Percentiles rank a stretch among this genome's conserved stretches.
phyloP scores from a whole-genome alignment of 2,329 filamentous ascomycete genomes.

The Penicillium palitans region DNA sequence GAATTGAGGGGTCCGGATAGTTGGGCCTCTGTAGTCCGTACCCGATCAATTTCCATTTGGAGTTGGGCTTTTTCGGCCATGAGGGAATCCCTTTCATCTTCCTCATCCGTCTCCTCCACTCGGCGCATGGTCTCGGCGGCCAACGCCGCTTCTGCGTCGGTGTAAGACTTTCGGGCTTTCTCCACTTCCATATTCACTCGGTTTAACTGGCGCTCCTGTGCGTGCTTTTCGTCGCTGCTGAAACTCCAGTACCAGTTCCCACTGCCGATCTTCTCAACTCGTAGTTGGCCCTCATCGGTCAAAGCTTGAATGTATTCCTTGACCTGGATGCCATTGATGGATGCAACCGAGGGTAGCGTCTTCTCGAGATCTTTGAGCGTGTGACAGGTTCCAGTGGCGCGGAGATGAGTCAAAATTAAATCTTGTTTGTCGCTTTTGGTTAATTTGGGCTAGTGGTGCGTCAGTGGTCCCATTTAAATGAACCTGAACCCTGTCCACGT shows the following conservation, averaged over 20 bases:
- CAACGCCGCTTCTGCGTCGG: slow-evolving; percentile 39
- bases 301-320: slow-evolving; percentile 67
- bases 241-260: slow-evolving; percentile 75
- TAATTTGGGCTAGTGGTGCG: slow-evolving; percentile 51
- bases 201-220: slow-evolving; percentile 38
- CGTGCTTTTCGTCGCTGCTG: slow-evolving; percentile 56
- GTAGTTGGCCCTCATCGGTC: slow-evolving; percentile 61
- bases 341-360: slow-evolving; percentile 59
- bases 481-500: slow-evolving; percentile 3
- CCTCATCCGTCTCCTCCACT: slow-evolving; percentile 27
- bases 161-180: slow-evolving; percentile 27
- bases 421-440: slow-evolving; percentile 60
- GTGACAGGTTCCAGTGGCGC: slow-evolving; percentile 60
- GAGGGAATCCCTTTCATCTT: slow-evolving; percentile 24
- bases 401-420: slow-evolving; percentile 61
- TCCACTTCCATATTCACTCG: slow-evolving; percentile 34
- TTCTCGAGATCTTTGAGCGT: slow-evolving; percentile 70
- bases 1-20: slow-evolving; percentile 23
- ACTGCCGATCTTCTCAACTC: slow-evolving; percentile 68
- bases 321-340: slow-evolving; percentile 66
- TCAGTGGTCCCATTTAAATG: slow-evolving; percentile 11
- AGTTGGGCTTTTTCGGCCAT: slow-evolving; percentile 26
- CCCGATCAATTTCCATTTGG: slow-evolving; percentile 32
- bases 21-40: slow-evolving; percentile 40
- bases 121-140: slow-evolving; percentile 39